phyloP scores from a whole-genome alignment of 2,329 filamentous ascomycete species.

The Exophiala mesophila region DNA sequence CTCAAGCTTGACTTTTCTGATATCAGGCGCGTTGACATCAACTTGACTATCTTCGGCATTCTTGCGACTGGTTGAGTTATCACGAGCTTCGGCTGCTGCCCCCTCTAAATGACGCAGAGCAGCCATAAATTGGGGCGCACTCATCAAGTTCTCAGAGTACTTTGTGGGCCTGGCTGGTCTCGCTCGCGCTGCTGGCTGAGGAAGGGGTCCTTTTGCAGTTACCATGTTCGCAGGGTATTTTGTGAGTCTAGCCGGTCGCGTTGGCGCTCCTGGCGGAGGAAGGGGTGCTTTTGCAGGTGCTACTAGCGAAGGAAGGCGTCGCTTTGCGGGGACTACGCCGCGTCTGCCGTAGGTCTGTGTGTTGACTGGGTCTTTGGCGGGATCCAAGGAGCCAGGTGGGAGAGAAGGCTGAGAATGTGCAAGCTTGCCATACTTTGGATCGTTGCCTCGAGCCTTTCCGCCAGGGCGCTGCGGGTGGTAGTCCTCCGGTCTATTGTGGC shows the following conservation, averaged over 20 bases:
- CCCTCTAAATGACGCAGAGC: not conserved
- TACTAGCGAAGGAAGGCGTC: not conserved
- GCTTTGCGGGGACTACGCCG: too few species aligned
- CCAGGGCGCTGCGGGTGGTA: not conserved
- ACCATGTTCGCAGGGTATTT: not conserved
- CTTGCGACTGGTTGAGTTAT: not conserved
- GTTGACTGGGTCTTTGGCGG: too few species aligned
- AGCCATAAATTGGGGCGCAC: not conserved
- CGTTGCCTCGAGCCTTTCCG: not conserved
- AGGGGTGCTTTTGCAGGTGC: not conserved
- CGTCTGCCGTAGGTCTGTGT: not conserved
- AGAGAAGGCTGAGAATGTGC: constrained; percentile 15
- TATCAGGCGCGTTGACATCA: not conserved
- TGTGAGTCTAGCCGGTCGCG: not conserved
- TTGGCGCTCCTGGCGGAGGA: not conserved
- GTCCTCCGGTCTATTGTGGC: not conserved
- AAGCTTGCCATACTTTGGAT: not conserved
- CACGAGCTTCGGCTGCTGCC: not conserved
- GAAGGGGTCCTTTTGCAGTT: too few species aligned
- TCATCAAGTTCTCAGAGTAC: not conserved
- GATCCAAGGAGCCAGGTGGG: constrained; percentile 1
- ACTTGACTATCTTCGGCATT: not conserved
- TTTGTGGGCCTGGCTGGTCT: not conserved
- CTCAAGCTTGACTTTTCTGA: constrained; percentile 10
- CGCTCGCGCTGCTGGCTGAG: too few species aligned